Base-by-base conservation (phyloP, 2,329 filamentous ascomycete genomes). In the Arachnopeziza araneosa region DNA sequence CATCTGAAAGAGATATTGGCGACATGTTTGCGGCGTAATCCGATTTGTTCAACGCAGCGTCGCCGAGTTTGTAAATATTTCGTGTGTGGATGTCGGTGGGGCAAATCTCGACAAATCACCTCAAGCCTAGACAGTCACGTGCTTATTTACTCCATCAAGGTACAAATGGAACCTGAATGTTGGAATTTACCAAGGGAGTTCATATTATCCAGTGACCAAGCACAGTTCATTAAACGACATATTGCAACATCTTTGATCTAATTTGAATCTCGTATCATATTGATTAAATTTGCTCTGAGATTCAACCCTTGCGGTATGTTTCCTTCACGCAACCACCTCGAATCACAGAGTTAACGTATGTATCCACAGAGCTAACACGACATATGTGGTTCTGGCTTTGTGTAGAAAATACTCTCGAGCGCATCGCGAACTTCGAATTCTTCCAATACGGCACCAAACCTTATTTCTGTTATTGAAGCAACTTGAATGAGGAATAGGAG, bases 391-490 rank as follows among this genome's bases (percentile, higher is more conserved):
- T 68, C 64, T 3, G 63, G 60, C 54, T 70, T 69, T 14, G 59
- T 65, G 51, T 66, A 67, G n/a, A 72, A 67, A 2, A 70, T 60
- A 58, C 64, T 71, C 54, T 71, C 68, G 32, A 73, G 54, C 24
- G 68, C 70, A 65, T 73, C 72, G 17, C 76, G 75, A 49, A 82
- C 74, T 68, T 83, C 80, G 60, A 89, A 89, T 64, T 89, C 85
- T 71, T 89, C 86, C 61, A 89, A 76, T 0, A 89, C 86, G 32
- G 86, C 86, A 30, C 86, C 86, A 67, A 89, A 89, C 6, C 82
- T 84, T 62, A 22, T 50, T 24, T n/a, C 50, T 17, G 36, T 72
- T 50, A 73, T 66, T 58, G 64, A 52, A 22, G 21, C 2, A 22
- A 48, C n/a, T 50, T 19, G 52, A 36, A 56, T 52, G 51, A 53